Evolutionary conservation across 495 filamentous ascomycete species (phyloP), one percentile per base, ranked within the genome.

Genomic region (Hypoxylon cercidicola): DNA sequence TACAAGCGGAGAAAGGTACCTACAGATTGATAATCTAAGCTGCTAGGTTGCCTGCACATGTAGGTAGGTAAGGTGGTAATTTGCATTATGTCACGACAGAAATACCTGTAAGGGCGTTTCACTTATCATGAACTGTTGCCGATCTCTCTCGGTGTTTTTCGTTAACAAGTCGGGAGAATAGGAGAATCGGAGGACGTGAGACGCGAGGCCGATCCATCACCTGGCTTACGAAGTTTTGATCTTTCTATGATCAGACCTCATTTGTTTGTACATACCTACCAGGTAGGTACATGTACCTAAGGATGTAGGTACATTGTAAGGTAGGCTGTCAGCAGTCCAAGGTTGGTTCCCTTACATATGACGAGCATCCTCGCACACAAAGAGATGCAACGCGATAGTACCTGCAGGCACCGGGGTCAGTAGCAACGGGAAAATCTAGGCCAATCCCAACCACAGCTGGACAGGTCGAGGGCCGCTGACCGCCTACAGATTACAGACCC

Each of bases 391-490:
- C 48, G 41, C 16, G 34, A 66, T 35, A 49, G 58, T 62, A 68
- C 64, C 58, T 62, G 58, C 57, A 58, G 64, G 41, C 41, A 47
- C 43, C 25, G 52, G 53, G 64, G 35, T 13, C 52, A 9, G 11
- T 34, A 44, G 40, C 25, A 37, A 66, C 47, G 39, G 57, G 39
- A 44, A 61, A 40, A 56, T 62, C 46, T 62, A 53, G 52, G 52
- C 63, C 37, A 57, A 57, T 64, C 54, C 25, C 25, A 48, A 54
- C 21, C 21, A 19, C 12, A 40, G 34, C 21, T 48, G 16, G 34
- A 46, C 21, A 59, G 55, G 50, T 60, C 37, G 16, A 53, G 11
- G 41, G 41, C 41, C 4, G 54, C 21, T 43, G 11, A 16, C 32
- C 32, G 35, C 28, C 43, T 30, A 55, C 23, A 39, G 28, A 41